These are phyloP conservation scores for Fraxinus ornus DNA, from an alignment of 305 asterid genomes.

Conservation along the genomic window DNA sequence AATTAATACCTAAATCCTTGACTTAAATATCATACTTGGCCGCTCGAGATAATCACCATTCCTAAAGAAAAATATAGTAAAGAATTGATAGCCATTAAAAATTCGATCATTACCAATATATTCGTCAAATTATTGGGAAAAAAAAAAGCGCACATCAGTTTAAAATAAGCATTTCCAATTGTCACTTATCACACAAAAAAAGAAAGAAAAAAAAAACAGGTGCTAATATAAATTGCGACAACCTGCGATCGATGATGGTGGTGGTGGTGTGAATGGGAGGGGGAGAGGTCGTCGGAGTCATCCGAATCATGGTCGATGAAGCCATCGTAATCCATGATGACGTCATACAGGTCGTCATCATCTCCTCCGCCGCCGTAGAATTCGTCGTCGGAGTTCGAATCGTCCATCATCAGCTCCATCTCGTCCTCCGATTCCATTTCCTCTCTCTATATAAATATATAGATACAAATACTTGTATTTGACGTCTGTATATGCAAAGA, in stretches of 20 bases:
- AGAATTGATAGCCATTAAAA: not conserved
- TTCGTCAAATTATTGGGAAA: not conserved
- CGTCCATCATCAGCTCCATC: slow-evolving; percentile 54
- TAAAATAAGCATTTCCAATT: slow-evolving; percentile 14
- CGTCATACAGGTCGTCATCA: slow-evolving; percentile 60
- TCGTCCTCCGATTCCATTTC: slow-evolving; percentile 68
- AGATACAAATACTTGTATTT: not conserved
- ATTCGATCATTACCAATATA: not conserved
- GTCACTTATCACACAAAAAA: not conserved
- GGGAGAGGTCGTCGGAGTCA: slow-evolving; percentile 58
- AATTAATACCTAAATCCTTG: not conserved
- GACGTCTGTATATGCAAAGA: not conserved
- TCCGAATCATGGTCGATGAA: slow-evolving; percentile 73
- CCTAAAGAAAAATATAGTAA: not conserved
- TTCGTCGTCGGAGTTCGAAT: slow-evolving; percentile 64
- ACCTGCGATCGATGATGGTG: slow-evolving; percentile 68
- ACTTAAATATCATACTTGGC: not conserved
- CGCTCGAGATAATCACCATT: not conserved
- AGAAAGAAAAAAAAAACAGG: not conserved
- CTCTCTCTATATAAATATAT: not conserved
- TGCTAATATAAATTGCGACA: not conserved
- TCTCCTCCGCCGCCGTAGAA: slow-evolving; percentile 60
- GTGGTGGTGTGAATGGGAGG: slow-evolving; percentile 27
- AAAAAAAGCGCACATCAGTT: not conserved
- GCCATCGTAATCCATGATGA: slow-evolving; percentile 59